A percentile compares a stretch with the other conserved stretches of the same genome.
These are phyloP conservation scores for Cryptosporidium sp. DNA, from an alignment of 169 alveolate genomes.

Conservation along the genomic window DNA sequence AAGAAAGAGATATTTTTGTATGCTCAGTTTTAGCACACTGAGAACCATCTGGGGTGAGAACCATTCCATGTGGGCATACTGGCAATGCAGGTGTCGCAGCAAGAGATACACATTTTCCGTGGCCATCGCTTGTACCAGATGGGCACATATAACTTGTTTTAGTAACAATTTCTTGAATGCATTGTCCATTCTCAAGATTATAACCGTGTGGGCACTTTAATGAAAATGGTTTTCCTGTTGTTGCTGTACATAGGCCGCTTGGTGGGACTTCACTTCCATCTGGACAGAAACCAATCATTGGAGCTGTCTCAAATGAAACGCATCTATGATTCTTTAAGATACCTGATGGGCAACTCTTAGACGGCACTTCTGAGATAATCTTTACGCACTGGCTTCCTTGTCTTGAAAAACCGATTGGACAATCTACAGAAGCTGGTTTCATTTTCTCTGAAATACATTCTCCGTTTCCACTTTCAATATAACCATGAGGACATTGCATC, in stretches of 20 bases:
- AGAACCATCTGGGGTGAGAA: conserved; percentile 74
- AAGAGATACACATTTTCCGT: conserved; percentile 73
- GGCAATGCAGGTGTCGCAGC: conserved; percentile 76
- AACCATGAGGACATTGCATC: conserved; percentile 71
- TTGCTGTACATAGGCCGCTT: conserved; percentile 62
- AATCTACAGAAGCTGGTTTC: conserved; percentile 61
- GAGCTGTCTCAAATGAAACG: conserved; percentile 67
- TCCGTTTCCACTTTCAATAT: conserved; percentile 73
- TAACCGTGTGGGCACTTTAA: conserved; percentile 70
- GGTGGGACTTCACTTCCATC: conserved; percentile 77
- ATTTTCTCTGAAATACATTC: conserved; percentile 73
- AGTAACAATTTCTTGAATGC: conserved; percentile 67
- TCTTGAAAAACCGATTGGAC: conserved; percentile 68
- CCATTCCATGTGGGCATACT: conserved; percentile 76
- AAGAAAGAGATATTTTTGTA: conserved; percentile 66
- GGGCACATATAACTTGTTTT: conserved; percentile 75
- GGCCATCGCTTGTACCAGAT: conserved; percentile 73
- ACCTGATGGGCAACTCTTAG: conserved; percentile 64
- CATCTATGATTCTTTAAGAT: conserved; percentile 47
- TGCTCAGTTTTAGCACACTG: conserved; percentile 75
- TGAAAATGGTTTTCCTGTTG: conserved; percentile 72
- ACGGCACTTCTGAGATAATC: conserved; percentile 57
- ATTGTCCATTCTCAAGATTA: conserved; percentile 65
- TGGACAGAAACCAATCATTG: conserved; percentile 72
- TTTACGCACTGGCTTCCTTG: conserved; percentile 54